These are phyloP conservation scores for Phytopythium oedochilum DNA, from an alignment of 352 stramenopile genomes.

Conservation along the genomic window DNA sequence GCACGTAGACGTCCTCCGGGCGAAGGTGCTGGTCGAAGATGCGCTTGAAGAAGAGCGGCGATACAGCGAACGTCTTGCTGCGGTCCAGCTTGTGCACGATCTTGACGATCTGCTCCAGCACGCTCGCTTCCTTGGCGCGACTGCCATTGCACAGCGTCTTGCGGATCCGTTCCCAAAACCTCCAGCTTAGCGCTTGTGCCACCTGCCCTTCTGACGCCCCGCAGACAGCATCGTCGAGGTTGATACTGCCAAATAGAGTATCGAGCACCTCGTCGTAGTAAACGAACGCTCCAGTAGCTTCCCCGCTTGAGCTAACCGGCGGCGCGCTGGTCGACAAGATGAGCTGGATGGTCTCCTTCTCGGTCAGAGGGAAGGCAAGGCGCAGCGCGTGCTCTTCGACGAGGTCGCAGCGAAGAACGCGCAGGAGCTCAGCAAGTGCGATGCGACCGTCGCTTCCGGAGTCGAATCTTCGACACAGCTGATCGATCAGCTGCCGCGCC, in stretches of 20 bases:
- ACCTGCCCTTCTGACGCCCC: not conserved
- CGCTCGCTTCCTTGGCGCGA: conserved; percentile 15
- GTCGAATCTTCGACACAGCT: conserved; percentile 51
- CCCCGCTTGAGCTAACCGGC: not conserved
- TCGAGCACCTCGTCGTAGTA: conserved; percentile 36
- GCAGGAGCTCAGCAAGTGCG: conserved; percentile 26
- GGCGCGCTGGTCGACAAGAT: conserved; percentile 10
- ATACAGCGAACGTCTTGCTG: conserved; percentile 21
- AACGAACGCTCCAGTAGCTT: conserved; percentile 13
- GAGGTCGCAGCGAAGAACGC: conserved; percentile 33
- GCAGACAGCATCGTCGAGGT: not conserved
- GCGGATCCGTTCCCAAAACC: conserved; percentile 38
- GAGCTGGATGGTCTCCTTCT: conserved; percentile 28
- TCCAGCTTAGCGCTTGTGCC: conserved; percentile 13
- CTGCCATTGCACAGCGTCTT: conserved; percentile 28
- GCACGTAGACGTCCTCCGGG: conserved; percentile 24
- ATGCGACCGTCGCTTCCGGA: conserved; percentile 26
- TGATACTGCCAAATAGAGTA: conserved; percentile 16
- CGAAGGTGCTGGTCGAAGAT: conserved; percentile 50
- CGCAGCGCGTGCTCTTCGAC: conserved; percentile 23
- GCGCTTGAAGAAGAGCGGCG: conserved; percentile 30
- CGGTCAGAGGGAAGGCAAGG: conserved; percentile 25
- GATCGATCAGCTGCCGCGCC: conserved; percentile 18
- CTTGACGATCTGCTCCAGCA: conserved; percentile 39
- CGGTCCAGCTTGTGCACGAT: conserved; percentile 54